A percentile compares a stretch with the other conserved stretches of the same genome.
These are phyloP conservation scores for Tricholoma bakamatsutake DNA, from an alignment of 768 basidiomycete genomes.

Conservation along the genomic window DNA sequence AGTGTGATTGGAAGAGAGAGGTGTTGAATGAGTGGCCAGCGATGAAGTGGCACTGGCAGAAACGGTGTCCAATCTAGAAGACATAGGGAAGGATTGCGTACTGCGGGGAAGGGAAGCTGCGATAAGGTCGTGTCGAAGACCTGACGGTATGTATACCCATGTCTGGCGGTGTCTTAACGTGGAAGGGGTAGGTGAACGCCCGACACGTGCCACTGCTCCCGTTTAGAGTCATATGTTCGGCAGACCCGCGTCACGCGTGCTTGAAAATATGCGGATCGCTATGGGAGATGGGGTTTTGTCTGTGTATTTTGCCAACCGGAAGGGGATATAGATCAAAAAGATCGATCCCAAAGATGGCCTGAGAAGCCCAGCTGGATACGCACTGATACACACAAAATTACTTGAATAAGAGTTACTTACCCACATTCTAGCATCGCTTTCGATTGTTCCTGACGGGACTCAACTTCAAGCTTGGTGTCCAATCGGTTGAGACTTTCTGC, in stretches of 20 bases:
- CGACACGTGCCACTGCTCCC: slow-evolving; percentile 12
- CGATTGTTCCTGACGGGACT: too few species aligned
- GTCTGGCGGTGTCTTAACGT: slow-evolving; percentile 21
- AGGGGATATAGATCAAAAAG: slow-evolving; percentile 11
- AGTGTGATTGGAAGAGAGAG: slow-evolving; percentile 20
- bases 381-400: too few species aligned
- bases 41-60: slow-evolving; percentile 21
- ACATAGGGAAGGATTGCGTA: slow-evolving; percentile 17
- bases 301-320: slow-evolving; percentile 18
- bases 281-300: slow-evolving; percentile 19
- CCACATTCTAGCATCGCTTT: too few species aligned
- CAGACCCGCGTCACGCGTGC: slow-evolving; percentile 13
- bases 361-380: too few species aligned
- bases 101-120: slow-evolving; percentile 4
- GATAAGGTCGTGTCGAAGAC: not conserved
- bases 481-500: too few species aligned
- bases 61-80: slow-evolving; percentile 25
- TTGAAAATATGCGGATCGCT: slow-evolving; percentile 32
- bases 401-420: too few species aligned
- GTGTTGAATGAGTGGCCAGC: slow-evolving; percentile 19
- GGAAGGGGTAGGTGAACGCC: slow-evolving; percentile 14
- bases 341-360: too few species aligned
- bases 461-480: too few species aligned
- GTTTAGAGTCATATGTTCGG: slow-evolving; percentile 16
- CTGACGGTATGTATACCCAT: slow-evolving; percentile 16